Conservation (phyloP, 306 rosid species). For the Quillaja saponaria region DNA sequence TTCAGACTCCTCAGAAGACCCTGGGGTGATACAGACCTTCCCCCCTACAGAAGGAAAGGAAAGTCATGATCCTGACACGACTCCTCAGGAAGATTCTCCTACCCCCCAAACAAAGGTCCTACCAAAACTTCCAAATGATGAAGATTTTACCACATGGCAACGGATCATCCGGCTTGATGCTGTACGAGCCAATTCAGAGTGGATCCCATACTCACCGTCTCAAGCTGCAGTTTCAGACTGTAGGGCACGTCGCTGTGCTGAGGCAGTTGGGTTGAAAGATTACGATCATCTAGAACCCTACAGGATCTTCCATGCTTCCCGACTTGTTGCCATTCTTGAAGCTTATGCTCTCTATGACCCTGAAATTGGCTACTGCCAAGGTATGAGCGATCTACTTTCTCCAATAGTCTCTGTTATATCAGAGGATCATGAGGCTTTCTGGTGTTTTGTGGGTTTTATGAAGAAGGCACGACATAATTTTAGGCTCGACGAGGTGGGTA, state of each 20-base stretch:
- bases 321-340: slow-evolving; percentile 94
- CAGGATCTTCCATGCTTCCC: slow-evolving; percentile 87
- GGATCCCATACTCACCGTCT: slow-evolving; percentile 71
- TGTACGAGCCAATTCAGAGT: slow-evolving; percentile 83
- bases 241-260: slow-evolving; percentile 71
- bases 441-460: slow-evolving; percentile 99
- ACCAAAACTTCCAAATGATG: slow-evolving; percentile 50
- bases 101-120: slow-evolving; percentile 48
- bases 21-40: slow-evolving; percentile 72
- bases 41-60: slow-evolving; percentile 56
- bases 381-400: slow-evolving; percentile 97
- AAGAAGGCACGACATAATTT: slow-evolving; percentile 96
- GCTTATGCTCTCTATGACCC: slow-evolving; percentile 94
- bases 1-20: slow-evolving; percentile 85
- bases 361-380: slow-evolving; percentile 99
- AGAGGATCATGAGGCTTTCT: slow-evolving; percentile 96
- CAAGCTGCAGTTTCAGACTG: slow-evolving; percentile 65
- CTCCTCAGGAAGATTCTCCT: slow-evolving; percentile 58
- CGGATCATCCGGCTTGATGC: slow-evolving; percentile 98
- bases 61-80: slow-evolving; percentile 50
- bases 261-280: slow-evolving; percentile 94
- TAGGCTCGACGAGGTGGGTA: slow-evolving; percentile 97
- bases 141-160: slow-evolving; percentile 94
- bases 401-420: slow-evolving; percentile 80
- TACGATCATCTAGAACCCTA: slow-evolving; percentile 81